These are phyloP conservation scores for Paraurostyla sp. DNA, from an alignment of 73 alveolate species.

Conservation along the genomic window DNA sequence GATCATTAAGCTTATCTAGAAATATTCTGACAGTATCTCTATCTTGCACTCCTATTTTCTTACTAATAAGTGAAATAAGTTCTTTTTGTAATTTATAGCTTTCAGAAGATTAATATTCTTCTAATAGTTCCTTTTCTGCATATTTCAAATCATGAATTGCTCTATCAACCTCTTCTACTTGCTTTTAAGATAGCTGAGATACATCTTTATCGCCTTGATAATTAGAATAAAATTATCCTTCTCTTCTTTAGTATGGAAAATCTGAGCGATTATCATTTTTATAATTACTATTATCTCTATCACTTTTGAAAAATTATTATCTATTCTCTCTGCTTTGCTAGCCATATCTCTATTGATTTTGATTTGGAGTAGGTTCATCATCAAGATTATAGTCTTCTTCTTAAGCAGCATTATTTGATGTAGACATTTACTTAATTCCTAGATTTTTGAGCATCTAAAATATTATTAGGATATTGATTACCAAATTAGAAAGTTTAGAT, in stretches of 20 bases:
- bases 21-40: neutral
- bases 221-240: neutral
- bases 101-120: neutral
- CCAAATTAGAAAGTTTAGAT: neutral
- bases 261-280: neutral
- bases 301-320: neutral
- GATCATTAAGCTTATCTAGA: neutral
- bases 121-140: neutral
- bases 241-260: neutral
- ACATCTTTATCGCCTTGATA: too few species aligned
- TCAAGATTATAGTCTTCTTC: conserved; percentile 13
- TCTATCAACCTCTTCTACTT: neutral
- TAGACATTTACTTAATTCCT: neutral
- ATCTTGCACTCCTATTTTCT: neutral
- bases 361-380: neutral
- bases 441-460: neutral
- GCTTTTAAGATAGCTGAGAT: too few species aligned
- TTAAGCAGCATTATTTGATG: too few species aligned
- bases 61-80: neutral
- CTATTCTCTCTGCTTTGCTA: neutral
- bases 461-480: neutral
- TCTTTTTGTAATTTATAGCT: neutral
- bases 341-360: neutral
- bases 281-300: neutral
- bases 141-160: neutral